phyloP scores from a whole-genome alignment of 768 basidiomycete genomes.

The Vararia minispora region DNA sequence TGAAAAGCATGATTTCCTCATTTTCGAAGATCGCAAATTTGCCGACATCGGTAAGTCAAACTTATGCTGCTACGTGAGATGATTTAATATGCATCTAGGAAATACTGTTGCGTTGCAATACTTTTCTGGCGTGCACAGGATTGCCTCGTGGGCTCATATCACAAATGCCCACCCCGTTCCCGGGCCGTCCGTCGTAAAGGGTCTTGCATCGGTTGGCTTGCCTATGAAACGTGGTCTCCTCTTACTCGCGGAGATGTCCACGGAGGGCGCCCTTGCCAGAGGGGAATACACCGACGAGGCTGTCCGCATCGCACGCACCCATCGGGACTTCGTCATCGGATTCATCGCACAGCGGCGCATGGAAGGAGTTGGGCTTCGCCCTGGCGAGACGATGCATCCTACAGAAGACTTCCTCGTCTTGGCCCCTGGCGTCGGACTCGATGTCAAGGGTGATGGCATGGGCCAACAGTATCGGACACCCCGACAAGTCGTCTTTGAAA shows the following conservation, averaged over 20 bases:
- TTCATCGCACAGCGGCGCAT: slow-evolving; percentile 89
- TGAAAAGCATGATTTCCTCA: slow-evolving; percentile 79
- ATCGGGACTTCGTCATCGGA: slow-evolving; percentile 86
- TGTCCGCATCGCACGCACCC: slow-evolving; percentile 75
- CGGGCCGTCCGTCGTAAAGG: slow-evolving; percentile 90
- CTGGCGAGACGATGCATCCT: slow-evolving; percentile 10
- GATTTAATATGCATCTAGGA: slow-evolving; percentile 35
- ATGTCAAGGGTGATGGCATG: slow-evolving; percentile 37
- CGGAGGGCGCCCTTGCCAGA: slow-evolving; percentile 72
- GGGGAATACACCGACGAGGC: slow-evolving; percentile 78
- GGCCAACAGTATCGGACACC: slow-evolving; percentile 80
- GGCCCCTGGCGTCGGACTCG: slow-evolving; percentile 88
- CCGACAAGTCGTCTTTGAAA: slow-evolving; percentile 63
- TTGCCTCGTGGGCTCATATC: slow-evolving; percentile 92
- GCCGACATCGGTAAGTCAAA: slow-evolving; percentile 84
- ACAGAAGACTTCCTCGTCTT: slow-evolving; percentile 79
- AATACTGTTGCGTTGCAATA: slow-evolving; percentile 96
- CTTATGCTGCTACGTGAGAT: not conserved
- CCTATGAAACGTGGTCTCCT: slow-evolving; percentile 81
- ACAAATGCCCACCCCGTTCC: slow-evolving; percentile 96
- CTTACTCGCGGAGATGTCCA: slow-evolving; percentile 94
- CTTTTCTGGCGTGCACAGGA: slow-evolving; percentile 84
- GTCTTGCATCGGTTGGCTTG: slow-evolving; percentile 76
- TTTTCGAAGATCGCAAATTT: slow-evolving; percentile 98
- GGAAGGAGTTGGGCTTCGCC: slow-evolving; percentile 44